Percentiles rank a stretch among this genome's conserved stretches.
Evolutionary conservation across 2,329 filamentous ascomycete genomes (phyloP).

Genomic region (Fusarium coicis): DNA sequence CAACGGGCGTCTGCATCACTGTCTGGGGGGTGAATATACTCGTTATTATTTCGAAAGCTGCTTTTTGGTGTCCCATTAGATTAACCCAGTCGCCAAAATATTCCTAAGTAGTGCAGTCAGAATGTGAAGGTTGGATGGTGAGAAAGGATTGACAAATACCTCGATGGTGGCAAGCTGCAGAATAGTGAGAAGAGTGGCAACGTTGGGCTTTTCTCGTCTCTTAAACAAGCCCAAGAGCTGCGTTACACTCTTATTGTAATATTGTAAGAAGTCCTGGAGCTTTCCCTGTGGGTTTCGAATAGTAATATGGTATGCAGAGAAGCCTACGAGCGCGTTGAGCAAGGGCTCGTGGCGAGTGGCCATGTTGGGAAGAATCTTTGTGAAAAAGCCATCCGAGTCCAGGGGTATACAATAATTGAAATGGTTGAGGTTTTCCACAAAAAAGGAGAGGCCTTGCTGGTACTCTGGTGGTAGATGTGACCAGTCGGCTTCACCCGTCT

Average conservation of each 20-base stretch:
- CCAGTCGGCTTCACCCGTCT: constrained; percentile 58
- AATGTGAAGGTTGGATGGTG: constrained; percentile 23
- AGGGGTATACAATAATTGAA: constrained; percentile 85
- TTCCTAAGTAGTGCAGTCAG: constrained; percentile 68
- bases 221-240: constrained; percentile 78
- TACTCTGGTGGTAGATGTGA: constrained; percentile 74
- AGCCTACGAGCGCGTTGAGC: constrained; percentile 87
- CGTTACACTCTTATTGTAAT: constrained; percentile 89
- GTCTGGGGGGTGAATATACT: constrained; percentile 82
- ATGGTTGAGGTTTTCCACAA: constrained; percentile 78
- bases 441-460: constrained; percentile 82
- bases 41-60: constrained; percentile 83
- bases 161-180: constrained; percentile 94
- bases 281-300: constrained; percentile 76
- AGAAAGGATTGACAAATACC: constrained; percentile 58
- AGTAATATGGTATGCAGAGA: constrained; percentile 87
- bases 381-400: constrained; percentile 79
- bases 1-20: constrained; percentile 75
- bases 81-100: constrained; percentile 97
- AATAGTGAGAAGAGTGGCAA: constrained; percentile 85
- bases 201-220: constrained; percentile 74
- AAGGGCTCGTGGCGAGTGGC: constrained; percentile 82
- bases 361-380: constrained; percentile 73
- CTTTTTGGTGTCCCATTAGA: constrained; percentile 90
- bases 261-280: constrained; percentile 84